These are phyloP conservation scores for Adansonia madagascariensis DNA, from an alignment of 441 rosid species.

Conservation along the genomic window DNA sequence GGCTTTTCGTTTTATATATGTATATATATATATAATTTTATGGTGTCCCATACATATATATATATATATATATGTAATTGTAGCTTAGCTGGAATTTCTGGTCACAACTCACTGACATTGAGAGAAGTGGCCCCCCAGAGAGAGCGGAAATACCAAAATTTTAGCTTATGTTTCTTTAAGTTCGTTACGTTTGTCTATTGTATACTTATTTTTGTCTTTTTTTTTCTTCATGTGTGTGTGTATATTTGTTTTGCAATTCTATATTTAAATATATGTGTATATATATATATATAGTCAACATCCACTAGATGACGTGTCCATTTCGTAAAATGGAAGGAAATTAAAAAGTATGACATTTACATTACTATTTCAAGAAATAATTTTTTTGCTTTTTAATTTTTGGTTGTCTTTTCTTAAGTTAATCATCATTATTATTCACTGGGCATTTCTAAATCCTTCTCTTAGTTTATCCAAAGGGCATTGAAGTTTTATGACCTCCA, in stretches of 20 bases:
- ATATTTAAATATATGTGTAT: no score
- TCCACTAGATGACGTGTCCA: not conserved
- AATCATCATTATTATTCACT: not conserved
- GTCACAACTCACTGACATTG: not conserved
- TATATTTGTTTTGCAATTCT: not conserved
- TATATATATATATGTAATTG: not conserved
- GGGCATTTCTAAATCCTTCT: not conserved
- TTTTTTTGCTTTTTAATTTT: no score
- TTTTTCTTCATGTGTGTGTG: not conserved
- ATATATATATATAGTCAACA: not conserved
- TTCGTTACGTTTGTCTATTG: not conserved
- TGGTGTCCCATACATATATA: no score
- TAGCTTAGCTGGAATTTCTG: not conserved
- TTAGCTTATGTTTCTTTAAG: not conserved
- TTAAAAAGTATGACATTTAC: no score
- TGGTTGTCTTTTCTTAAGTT: not conserved
- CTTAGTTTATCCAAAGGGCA: no score
- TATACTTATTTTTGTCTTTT: not conserved
- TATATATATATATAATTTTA: no score
- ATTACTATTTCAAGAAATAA: no score
- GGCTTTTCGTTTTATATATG: not conserved
- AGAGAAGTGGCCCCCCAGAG: not conserved
- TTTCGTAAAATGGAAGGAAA: not conserved
- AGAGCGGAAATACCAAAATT: not conserved
- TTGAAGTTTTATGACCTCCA: not conserved